Base-by-base conservation (phyloP, 2,329 filamentous ascomycete species). In the Fusarium compactum region DNA sequence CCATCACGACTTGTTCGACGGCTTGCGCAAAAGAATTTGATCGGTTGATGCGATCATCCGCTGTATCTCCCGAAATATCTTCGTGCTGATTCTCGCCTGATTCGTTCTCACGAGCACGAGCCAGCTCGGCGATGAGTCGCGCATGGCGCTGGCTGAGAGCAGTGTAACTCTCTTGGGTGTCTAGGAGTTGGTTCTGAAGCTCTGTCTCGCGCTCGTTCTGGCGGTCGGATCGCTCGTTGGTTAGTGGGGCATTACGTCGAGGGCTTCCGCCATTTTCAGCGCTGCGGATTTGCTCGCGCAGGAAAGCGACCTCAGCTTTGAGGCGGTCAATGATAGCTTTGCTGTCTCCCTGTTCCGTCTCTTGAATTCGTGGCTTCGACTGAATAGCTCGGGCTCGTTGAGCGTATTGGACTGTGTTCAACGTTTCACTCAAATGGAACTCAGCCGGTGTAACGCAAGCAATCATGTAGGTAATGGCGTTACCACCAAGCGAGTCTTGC, bases 381-480 rank as follows among this genome's bases (percentile, higher is more conserved):
- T 99, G 96, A 65, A 99, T 99, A 3, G 95, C 94, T 70, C 96
- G 91, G 68, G 96, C 97, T 70, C 96, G 90, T 82, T 98, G 96
- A 9, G 96, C 96, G 81, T 99, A 99, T 79, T 98, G 93, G 24
- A 99, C 93, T 0, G 96, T 99, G 79, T 99, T 99, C 62, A 99
- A 85, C 0, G 97, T 98, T 82, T 99, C 96, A 82, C 95, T 98
- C 46, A 99, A 85, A 79, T 99, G 96, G 78, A 99, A 99, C 78
- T 98, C 95, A 16, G 95, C 94, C 0, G 95, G 95, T 2, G 95
- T 99, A 30, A 99, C 95, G 81, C 96, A 99, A 11, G 96, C 96
- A 82, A 99, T 96, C 96, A 99, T 98, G 82, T 98, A 99, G 1
- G 96, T 99, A 78, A 98, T 97, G 38, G 96, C 96, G 78, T 97